Conservation (phyloP, 2,329 filamentous ascomycete genomes). For the Pezicula carpinea region DNA sequence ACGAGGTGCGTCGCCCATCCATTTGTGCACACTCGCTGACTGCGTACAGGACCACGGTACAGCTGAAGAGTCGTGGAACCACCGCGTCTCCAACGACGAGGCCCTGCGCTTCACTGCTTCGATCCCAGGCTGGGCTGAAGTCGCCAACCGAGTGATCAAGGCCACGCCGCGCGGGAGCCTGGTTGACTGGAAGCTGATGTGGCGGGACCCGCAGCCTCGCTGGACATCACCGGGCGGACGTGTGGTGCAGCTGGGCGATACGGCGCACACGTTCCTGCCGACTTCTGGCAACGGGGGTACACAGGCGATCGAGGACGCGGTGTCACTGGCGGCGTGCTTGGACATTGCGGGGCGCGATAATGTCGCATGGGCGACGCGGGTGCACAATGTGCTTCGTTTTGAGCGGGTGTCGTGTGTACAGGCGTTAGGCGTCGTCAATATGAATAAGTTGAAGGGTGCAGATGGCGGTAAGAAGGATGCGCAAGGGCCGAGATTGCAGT, state of each 20-base stretch:
- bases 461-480: no score
- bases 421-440: no score
- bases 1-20: no score
- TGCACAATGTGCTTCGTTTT: slow-evolving; percentile 5
- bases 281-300: slow-evolving; percentile 30
- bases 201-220: slow-evolving; percentile 16
- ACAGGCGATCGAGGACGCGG: slow-evolving; percentile 32
- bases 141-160: neutral
- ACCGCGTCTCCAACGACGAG: neutral
- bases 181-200: slow-evolving; percentile 20
- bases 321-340: slow-evolving; percentile 29
- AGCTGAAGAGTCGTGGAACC: neutral
- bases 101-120: neutral
- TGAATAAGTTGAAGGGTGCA: no score
- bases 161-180: neutral
- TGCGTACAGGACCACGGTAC: neutral
- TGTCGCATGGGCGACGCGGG: neutral
- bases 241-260: slow-evolving; percentile 31
- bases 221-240: slow-evolving; percentile 26
- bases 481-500: no score
- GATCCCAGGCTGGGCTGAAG: neutral
- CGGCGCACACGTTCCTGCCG: slow-evolving; percentile 32
- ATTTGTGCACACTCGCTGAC: no score
- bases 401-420: no score
- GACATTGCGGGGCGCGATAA: slow-evolving; percentile 2